Conservation (phyloP, 192 early-diverging fungal genomes). For the Chytriomyces hyalinus region DNA sequence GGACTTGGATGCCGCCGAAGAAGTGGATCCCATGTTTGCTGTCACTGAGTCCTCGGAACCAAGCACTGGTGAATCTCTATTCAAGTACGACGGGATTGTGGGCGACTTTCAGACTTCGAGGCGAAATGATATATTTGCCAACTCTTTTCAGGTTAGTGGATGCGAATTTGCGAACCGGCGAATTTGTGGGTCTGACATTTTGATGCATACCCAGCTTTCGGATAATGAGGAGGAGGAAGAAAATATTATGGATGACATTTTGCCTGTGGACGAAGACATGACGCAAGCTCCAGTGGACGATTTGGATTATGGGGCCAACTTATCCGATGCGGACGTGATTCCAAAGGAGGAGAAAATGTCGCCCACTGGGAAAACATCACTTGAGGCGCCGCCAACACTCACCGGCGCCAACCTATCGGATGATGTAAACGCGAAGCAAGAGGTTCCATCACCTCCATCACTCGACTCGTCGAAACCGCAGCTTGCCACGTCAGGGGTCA, state of each 20-base stretch:
- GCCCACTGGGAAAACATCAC: neutral
- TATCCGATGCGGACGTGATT: neutral
- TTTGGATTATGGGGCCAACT: no score
- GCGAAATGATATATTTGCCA: conserved; percentile 20
- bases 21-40: neutral
- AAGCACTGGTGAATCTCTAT: neutral
- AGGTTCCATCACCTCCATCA: neutral
- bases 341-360: neutral
- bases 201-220: neutral
- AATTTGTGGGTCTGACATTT: neutral
- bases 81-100: conserved; percentile 22
- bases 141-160: conserved; percentile 9
- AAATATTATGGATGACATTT: neutral
- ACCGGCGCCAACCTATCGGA: neutral
- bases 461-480: neutral
- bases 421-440: neutral
- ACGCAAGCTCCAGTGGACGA: conserved; percentile 4
- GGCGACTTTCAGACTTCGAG: conserved; percentile 13
- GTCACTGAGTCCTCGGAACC: neutral
- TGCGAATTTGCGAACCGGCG: neutral
- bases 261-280: neutral
- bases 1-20: conserved; percentile 29
- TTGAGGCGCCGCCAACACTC: neutral
- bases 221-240: conserved; percentile 1
- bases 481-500: neutral